Conservation (phyloP, 2,329 filamentous ascomycete genomes). For the Xenosphaeropsis pyriputrescens region DNA sequence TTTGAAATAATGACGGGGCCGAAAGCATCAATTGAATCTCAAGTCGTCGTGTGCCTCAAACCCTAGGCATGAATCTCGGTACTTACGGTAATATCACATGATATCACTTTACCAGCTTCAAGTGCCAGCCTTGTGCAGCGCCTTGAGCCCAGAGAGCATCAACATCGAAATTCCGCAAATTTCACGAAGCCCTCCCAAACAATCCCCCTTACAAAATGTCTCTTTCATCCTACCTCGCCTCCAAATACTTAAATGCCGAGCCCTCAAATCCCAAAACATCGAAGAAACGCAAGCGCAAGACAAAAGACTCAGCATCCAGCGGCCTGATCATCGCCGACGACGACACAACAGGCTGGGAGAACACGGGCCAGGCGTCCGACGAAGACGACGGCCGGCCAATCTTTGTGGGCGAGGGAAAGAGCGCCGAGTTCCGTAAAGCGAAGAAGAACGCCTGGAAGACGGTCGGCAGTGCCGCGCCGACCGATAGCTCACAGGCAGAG, state of each 20-base stretch:
- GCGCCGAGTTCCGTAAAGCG: constrained; percentile 51
- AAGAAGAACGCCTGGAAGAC: constrained; percentile 76
- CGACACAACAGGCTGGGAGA: constrained; percentile 27
- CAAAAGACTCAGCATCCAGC: constrained; percentile 21
- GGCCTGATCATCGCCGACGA: constrained; percentile 53
- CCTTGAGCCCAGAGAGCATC: background rate
- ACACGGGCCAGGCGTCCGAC: constrained; percentile 28
- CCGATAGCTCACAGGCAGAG: constrained; percentile 32
- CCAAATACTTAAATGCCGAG: constrained; percentile 73
- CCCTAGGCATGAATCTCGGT: too few species aligned
- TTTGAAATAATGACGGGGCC: too few species aligned
- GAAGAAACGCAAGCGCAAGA: constrained; percentile 52
- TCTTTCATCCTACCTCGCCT: constrained; percentile 75
- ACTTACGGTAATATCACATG: too few species aligned
- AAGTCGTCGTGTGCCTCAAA: too few species aligned
- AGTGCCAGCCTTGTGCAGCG: too few species aligned
- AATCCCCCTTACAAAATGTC: constrained; percentile 27
- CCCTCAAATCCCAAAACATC: constrained; percentile 29
- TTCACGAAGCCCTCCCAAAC: background rate
- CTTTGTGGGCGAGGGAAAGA: constrained; percentile 30
- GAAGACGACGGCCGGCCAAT: constrained; percentile 31
- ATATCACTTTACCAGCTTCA: too few species aligned
- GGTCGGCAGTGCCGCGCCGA: constrained; percentile 30
- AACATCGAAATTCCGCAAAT: background rate
- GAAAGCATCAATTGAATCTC: too few species aligned